Base-by-base conservation (phyloP, 148 eudicot species). In the Salicornia ramosissima region DNA sequence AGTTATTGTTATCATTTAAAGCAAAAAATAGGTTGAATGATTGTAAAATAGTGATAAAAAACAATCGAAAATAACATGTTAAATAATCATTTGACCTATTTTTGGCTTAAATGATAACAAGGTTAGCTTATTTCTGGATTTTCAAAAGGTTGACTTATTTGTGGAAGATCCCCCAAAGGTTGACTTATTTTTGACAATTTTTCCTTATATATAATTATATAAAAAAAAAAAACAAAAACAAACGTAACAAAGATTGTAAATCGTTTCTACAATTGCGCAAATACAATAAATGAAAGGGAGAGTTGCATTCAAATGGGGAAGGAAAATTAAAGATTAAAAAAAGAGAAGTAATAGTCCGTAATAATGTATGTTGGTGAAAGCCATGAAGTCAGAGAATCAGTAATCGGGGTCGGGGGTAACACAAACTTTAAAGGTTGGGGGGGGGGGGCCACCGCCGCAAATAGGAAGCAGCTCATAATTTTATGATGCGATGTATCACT, bases 381-480 rank as follows among this genome's bases (percentile, higher is more conserved):
- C 0, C 25, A 67, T 66, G 71, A 67, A 47, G 1, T 18, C 47
- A 33, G 34, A 53, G 54, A 46, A 57, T 47, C 39, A 30, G 26
- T 47, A 3, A 26, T 13, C 7, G 19, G 3, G 55, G 33, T 25
- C 18, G 11, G 19, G 49, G 33, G 6, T 6, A 31, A 4, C 36
- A 40, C 42, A 60, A 16, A 51, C 49, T 47, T 25, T 21, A 33
- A 60, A 16, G 0, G 0, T 30, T 36, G 31, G 65, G 71, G 76
- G 47, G 31, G 65, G 71, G 76, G 47, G 9, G 72, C 77, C 60
- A 16, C 28, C 40, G 77, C 72, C 77, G 77, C 77, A 74, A 74
- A 51, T 67, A 6, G 14, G 30, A 43, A 2, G 24, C n/a, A 39
- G 7, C 31, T 40, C 53, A 14, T 15, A 13, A 31, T 11, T 55